Evolutionary conservation across 1,139 yeast species (phyloP), one percentile per base, ranked within the genome.

Genomic region (Yamadazyma friedrichii): DNA sequence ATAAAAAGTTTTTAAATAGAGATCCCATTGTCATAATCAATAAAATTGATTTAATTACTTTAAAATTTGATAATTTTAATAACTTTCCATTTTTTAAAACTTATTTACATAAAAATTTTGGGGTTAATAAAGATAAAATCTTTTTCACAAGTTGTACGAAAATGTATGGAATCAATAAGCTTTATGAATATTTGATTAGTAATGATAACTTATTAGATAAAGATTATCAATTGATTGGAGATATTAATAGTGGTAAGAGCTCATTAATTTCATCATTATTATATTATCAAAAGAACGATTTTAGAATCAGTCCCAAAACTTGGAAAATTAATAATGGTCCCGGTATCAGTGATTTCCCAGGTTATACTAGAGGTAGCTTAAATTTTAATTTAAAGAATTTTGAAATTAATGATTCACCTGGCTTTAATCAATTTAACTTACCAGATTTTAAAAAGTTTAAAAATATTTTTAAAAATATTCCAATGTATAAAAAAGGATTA

Each of bases 181-280:
- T 36, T 11, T 20, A 36, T 25, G 17, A 29, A 11, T 13, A 15
- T 10, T 16, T 36, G 11, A 12, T 11, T 27, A n/a, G 4, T 27
- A 32, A 22, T 12, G 27, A 12, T 9, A 27, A 11, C 10, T 31
- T 11, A 59, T 62, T 2, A 13, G 20, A 4, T 36, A 46, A 9
- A 28, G 38, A 13, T 26, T 51, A 80, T 22, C 84, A 79, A 54
- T 59, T 88, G 28, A 65, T 88, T 10, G 96, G 97, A 1, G 74
- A 74, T 48, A 80, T 87, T 9, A 88, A 88, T 54, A 71, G 80
- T 12, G 97, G 97, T 1, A 88, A 88, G 57, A 80, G 94, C 1
- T 70, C 84, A 1, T 55, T 88, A 24, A 70, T 84, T 2, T 77
- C 50, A 3, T 38, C 42, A 31, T 33, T 51, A 3, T 9, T 51